A percentile compares a stretch with the other conserved stretches of the same genome.
Conservation (phyloP, 2,329 filamentous ascomycete species). For the Colletotrichum sp. region DNA sequence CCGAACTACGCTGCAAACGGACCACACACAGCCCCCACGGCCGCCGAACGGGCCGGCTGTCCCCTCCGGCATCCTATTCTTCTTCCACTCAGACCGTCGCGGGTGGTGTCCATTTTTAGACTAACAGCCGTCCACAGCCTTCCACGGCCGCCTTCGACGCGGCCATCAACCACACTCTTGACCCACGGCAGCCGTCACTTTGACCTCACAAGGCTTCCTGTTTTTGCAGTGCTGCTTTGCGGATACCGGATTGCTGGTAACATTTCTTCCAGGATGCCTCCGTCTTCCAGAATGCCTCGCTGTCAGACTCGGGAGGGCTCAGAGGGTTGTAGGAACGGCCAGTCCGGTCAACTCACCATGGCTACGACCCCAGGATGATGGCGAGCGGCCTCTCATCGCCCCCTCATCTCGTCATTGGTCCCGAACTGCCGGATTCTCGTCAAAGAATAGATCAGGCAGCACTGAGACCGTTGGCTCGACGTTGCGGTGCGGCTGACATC, state of each 20-base stretch:
- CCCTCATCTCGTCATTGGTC: neutral
- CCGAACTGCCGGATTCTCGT: neutral
- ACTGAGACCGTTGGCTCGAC: neutral
- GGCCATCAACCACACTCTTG: neutral
- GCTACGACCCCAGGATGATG: neutral
- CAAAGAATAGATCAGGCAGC: neutral
- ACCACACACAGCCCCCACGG: slow-evolving; percentile 13
- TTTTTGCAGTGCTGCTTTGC: neutral
- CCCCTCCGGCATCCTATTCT: neutral
- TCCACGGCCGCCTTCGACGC: slow-evolving; percentile 3
- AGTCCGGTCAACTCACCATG: neutral
- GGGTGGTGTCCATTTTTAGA: neutral
- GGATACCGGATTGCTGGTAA: neutral
- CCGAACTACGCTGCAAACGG: slow-evolving; percentile 4
- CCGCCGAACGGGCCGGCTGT: slow-evolving; percentile 16
- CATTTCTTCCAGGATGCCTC: neutral
- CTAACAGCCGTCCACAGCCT: slow-evolving; percentile 1
- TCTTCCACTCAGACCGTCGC: neutral
- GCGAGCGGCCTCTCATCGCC: neutral
- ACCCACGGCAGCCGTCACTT: neutral
- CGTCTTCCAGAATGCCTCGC: neutral
- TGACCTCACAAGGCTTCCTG: slow-evolving; percentile 14
- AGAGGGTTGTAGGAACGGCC: neutral
- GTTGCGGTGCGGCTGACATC: neutral
- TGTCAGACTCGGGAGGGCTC: neutral